Evolutionary conservation across 2,329 filamentous ascomycete genomes (phyloP).

Genomic region (Mycosphaerella sp.): DNA sequence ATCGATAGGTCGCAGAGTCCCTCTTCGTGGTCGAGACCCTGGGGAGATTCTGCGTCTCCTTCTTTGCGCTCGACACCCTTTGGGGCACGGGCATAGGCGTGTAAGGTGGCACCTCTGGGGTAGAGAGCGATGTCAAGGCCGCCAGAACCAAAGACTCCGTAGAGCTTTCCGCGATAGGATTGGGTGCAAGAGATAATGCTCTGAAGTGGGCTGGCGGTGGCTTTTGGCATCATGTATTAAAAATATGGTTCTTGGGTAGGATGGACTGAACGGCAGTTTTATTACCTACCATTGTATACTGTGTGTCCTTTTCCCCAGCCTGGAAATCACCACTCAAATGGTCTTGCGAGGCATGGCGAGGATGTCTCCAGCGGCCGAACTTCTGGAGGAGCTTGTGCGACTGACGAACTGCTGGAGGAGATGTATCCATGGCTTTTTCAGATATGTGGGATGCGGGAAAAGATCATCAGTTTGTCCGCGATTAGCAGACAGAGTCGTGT

Average conservation of each 20-base stretch:
- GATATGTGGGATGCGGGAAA: not conserved
- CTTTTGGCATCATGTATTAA: not conserved
- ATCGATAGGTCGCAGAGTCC: not conserved
- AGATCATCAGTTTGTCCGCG: not conserved
- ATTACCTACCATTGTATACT: not conserved
- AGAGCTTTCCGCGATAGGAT: not conserved
- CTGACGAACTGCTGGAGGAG: not conserved
- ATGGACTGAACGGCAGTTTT: not conserved
- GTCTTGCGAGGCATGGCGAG: slow-evolving; percentile 5
- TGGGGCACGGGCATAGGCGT: slow-evolving; percentile 17
- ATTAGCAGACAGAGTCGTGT: not conserved
- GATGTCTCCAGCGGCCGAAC: slow-evolving; percentile 10
- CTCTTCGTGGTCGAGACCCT: not conserved
- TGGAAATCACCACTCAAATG: not conserved
- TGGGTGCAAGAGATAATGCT: not conserved
- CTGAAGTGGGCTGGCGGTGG: not conserved
- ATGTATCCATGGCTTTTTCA: not conserved
- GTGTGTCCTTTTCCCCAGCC: not conserved
- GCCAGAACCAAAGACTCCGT: not conserved
- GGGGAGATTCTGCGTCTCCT: not conserved
- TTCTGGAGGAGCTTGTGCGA: slow-evolving; percentile 10
- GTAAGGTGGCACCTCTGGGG: slow-evolving; percentile 10
- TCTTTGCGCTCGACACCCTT: slow-evolving; percentile 13
- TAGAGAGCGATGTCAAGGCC: not conserved
- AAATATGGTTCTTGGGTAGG: not conserved